These are phyloP conservation scores for Neonectria punicea DNA, from an alignment of 2,329 filamentous ascomycete genomes.

Conservation along the genomic window DNA sequence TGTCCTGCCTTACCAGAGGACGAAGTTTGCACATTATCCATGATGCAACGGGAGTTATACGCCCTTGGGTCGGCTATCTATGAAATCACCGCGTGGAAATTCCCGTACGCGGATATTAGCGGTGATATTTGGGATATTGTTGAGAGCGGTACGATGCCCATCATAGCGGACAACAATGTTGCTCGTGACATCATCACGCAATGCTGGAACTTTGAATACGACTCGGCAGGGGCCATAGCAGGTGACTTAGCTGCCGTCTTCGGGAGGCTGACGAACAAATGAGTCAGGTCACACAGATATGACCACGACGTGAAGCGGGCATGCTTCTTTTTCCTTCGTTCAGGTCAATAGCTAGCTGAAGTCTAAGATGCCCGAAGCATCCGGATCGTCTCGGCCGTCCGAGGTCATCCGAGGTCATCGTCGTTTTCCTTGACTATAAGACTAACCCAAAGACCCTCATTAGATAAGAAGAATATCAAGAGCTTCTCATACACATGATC, in stretches of 20 bases:
- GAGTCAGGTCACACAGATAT: slow-evolving; percentile 4
- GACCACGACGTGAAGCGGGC: slow-evolving; percentile 1
- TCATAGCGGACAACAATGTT: slow-evolving; percentile 12
- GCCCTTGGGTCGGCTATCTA: slow-evolving; percentile 18
- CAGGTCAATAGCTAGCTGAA: too few species aligned
- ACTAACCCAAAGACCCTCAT: too few species aligned
- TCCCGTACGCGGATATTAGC: slow-evolving; percentile 8
- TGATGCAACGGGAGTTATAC: slow-evolving; percentile 18
- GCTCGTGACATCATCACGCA: slow-evolving; percentile 12
- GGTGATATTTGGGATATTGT: slow-evolving; percentile 15
- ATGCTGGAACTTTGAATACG: slow-evolving; percentile 14
- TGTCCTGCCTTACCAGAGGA: slow-evolving; percentile 17
- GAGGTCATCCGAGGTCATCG: too few species aligned
- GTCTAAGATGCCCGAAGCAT: too few species aligned
- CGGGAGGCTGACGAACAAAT: slow-evolving; percentile 5
- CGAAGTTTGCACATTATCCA: slow-evolving; percentile 7
- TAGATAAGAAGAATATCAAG: too few species aligned
- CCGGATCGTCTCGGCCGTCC: too few species aligned
- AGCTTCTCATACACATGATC: too few species aligned
- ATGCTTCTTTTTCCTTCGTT: too few species aligned
- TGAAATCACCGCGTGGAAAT: slow-evolving; percentile 15
- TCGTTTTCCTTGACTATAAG: too few species aligned
- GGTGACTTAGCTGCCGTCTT: slow-evolving; percentile 9
- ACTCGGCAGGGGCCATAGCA: slow-evolving; percentile 13
- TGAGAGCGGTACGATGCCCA: slow-evolving; percentile 11